Evolutionary conservation across 1,284 basidiomycete species (phyloP).

Genomic region (Moesziomyces parantarcticus): DNA sequence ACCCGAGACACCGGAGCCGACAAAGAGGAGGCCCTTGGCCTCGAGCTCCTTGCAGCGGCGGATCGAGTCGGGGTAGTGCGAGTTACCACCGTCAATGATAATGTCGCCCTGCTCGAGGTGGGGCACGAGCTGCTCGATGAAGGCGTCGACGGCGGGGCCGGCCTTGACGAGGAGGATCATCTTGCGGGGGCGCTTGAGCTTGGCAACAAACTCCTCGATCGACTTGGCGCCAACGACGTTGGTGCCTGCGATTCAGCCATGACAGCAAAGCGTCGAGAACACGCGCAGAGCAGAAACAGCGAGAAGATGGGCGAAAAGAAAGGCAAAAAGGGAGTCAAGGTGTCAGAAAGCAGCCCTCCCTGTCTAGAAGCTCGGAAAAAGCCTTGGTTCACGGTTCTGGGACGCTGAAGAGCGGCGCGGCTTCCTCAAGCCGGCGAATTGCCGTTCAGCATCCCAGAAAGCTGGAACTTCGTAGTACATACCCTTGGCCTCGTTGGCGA

Average conservation of each 20-base stretch:
- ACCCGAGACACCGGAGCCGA: conserved; percentile 98
- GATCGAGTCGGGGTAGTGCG: conserved; percentile 98
- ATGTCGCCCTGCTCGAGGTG: conserved; percentile 80
- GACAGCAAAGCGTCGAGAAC: not conserved
- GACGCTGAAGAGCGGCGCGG: not conserved
- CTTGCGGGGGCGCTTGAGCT: conserved; percentile 75
- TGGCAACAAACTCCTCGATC: conserved; percentile 80
- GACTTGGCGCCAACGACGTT: conserved; percentile 95
- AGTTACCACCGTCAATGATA: conserved; percentile 99
- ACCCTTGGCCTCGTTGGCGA: conserved; percentile 98
- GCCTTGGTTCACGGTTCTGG: not conserved
- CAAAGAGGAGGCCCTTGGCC: conserved; percentile 91
- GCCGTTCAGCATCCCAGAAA: not conserved
- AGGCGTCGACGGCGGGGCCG: conserved; percentile 74
- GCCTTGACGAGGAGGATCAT: conserved; percentile 93
- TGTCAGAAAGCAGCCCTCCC: conserved; percentile 11
- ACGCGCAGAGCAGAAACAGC: too few species aligned
- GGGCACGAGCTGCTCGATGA: conserved; percentile 73
- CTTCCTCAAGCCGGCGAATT: too few species aligned
- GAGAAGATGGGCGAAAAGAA: not conserved
- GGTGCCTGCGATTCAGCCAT: conserved; percentile 73
- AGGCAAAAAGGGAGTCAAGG: not conserved
- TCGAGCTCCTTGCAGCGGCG: conserved; percentile 93
- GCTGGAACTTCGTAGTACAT: conserved; percentile 45
- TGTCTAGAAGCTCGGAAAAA: not conserved